A percentile compares a stretch with the other conserved stretches of the same genome.
Conservation (phyloP, 208 protist species). For the Acanthamoeba culbertsoni region DNA sequence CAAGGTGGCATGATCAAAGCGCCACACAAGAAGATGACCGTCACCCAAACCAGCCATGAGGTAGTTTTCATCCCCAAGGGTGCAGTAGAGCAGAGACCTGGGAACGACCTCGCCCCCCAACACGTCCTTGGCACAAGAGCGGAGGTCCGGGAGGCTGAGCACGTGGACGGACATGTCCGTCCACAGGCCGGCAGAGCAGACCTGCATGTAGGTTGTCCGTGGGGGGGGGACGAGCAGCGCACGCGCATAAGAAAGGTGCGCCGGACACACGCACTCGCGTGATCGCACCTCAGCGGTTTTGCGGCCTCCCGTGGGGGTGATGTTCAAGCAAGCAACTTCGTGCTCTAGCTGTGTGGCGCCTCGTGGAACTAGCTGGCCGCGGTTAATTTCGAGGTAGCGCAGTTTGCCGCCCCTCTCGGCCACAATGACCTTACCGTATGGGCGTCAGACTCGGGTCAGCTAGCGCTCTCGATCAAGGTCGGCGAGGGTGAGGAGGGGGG, state of each 20-base stretch:
- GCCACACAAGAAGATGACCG: constrained; percentile 79
- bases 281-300: constrained; percentile 14
- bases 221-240: not conserved
- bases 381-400: not conserved
- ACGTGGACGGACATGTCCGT: constrained; percentile 76
- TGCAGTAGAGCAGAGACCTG: constrained; percentile 74
- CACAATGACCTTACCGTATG: not conserved
- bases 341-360: constrained; percentile 60
- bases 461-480: not conserved
- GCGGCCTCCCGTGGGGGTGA: constrained; percentile 55
- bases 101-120: constrained; percentile 78
- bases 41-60: constrained; percentile 81
- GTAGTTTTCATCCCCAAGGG: constrained; percentile 68
- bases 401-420: not conserved
- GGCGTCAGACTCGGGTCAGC: too few relatives aligned
- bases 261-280: not conserved
- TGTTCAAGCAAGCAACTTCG: constrained; percentile 83
- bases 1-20: constrained; percentile 57
- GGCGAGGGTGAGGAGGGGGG: not conserved
- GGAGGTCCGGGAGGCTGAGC: constrained; percentile 69
- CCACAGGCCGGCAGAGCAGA: constrained; percentile 75
- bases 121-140: constrained; percentile 45
- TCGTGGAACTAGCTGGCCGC: not conserved
- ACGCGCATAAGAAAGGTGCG: not conserved
- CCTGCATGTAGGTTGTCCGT: not conserved